Percentiles rank a stretch among this genome's conserved stretches.
Conservation (phyloP, 148 eudicot species). For the Vaccinium darrowii region DNA sequence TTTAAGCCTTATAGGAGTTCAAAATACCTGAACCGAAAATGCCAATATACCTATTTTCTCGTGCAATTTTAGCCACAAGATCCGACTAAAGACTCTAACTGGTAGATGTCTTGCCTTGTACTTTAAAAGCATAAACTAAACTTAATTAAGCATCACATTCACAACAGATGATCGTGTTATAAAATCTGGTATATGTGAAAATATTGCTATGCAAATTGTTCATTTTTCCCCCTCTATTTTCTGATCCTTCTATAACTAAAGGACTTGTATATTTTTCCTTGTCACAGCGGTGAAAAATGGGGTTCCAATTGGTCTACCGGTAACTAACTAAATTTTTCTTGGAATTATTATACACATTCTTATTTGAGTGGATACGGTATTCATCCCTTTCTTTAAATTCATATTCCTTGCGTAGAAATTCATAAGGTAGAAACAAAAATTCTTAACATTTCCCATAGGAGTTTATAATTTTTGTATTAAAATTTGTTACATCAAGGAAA, state of each 20-base stretch:
- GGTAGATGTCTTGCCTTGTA: neutral
- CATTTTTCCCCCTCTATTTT: neutral
- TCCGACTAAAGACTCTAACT: neutral
- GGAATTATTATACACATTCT: neutral
- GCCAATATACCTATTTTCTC: neutral
- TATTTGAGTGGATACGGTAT: no score
- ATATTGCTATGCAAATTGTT: neutral
- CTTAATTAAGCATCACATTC: slow-evolving; percentile 22
- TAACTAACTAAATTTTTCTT: neutral
- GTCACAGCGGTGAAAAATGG: slow-evolving; percentile 10
- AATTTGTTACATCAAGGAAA: no score
- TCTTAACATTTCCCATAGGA: no score
- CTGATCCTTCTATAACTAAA: neutral
- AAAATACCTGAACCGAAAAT: neutral
- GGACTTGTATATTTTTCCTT: neutral
- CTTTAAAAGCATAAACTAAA: neutral
- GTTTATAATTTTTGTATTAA: no score
- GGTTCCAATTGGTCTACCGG: slow-evolving; percentile 22
- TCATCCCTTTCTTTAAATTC: neutral
- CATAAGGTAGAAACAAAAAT: no score
- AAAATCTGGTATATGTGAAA: slow-evolving; percentile 18
- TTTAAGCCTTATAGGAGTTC: neutral
- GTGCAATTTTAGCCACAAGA: neutral
- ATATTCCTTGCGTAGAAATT: neutral
- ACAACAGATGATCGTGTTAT: slow-evolving; percentile 32